phyloP scores from a whole-genome alignment of 306 rosid genomes.

The Dryas drummondii region DNA sequence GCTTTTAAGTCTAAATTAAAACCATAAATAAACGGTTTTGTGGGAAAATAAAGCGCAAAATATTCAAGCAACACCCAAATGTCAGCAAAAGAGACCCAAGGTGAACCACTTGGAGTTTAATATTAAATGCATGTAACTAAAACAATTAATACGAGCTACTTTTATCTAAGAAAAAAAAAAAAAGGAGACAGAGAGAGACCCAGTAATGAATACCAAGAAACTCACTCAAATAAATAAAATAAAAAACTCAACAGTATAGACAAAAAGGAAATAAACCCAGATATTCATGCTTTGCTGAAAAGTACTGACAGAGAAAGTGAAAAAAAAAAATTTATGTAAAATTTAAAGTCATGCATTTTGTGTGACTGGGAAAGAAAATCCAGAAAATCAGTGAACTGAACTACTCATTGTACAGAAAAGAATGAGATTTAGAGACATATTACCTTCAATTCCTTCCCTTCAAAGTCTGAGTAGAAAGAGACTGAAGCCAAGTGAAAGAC shows the following conservation, averaged over 20 bases:
- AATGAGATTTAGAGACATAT: background rate
- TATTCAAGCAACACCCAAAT: conserved; percentile 8
- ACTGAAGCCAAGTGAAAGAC: conserved; percentile 3
- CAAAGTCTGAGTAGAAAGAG: conserved; percentile 21
- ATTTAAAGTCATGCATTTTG: background rate
- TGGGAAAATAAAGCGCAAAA: background rate
- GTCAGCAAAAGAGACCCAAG: background rate
- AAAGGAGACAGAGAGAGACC: background rate
- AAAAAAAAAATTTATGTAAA: background rate
- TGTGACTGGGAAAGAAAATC: background rate
- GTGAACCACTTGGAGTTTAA: background rate
- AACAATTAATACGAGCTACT: background rate
- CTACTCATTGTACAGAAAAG: background rate
- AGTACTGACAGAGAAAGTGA: background rate
- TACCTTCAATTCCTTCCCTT: conserved; percentile 24
- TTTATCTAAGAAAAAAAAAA: background rate
- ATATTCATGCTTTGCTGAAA: background rate
- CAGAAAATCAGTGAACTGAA: background rate
- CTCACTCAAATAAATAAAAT: background rate
- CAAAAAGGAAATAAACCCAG: background rate
- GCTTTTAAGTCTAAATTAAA: too few relatives aligned
- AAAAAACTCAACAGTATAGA: background rate
- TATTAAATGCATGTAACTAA: conserved; percentile 9
- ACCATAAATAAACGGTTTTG: background rate
- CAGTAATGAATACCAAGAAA: background rate